Evolutionary conservation across 164 flowering plant species (phyloP).

Genomic region (Protea cynaroides): DNA sequence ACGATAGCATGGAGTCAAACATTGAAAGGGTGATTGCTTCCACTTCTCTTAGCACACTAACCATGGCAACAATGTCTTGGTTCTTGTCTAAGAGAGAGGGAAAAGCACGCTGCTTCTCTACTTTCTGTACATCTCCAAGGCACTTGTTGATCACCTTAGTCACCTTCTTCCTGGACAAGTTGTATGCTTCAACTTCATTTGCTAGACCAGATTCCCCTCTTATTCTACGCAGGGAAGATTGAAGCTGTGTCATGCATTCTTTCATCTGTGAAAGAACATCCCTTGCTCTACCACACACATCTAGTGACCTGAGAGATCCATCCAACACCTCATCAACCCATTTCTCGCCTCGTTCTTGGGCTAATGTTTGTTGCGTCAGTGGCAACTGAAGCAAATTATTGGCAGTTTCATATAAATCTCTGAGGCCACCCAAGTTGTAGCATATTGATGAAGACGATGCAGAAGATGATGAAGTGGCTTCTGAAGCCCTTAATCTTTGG

Average conservation of each 20-base stretch:
- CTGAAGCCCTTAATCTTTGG: constrained; percentile 16
- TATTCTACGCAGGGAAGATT: constrained; percentile 25
- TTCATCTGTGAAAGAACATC: constrained; percentile 36
- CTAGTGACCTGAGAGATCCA: constrained; percentile 38
- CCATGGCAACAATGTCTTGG: neutral
- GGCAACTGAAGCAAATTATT: constrained; percentile 43
- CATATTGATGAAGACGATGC: constrained; percentile 3
- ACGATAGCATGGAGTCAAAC: constrained; percentile 7
- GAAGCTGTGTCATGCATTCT: constrained; percentile 33
- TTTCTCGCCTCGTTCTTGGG: constrained; percentile 24
- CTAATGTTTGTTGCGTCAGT: constrained; percentile 19
- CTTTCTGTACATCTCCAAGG: constrained; percentile 27
- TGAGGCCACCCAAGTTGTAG: constrained; percentile 28
- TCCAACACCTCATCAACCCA: constrained; percentile 36
- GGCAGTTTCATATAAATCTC: constrained; percentile 33
- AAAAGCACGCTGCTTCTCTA: constrained; percentile 9
- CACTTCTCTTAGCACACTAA: constrained; percentile 14
- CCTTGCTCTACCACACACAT: constrained; percentile 34
- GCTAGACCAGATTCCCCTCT: constrained; percentile 8
- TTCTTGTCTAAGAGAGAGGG: neutral
- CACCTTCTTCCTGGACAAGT: constrained; percentile 27
- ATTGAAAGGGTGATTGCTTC: constrained; percentile 16
- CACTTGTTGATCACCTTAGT: constrained; percentile 40
- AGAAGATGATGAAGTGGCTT: constrained; percentile 13
- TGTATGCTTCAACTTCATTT: constrained; percentile 17